Conservation (phyloP, 805 yeast species). For the Saccharomyces jurei region DNA sequence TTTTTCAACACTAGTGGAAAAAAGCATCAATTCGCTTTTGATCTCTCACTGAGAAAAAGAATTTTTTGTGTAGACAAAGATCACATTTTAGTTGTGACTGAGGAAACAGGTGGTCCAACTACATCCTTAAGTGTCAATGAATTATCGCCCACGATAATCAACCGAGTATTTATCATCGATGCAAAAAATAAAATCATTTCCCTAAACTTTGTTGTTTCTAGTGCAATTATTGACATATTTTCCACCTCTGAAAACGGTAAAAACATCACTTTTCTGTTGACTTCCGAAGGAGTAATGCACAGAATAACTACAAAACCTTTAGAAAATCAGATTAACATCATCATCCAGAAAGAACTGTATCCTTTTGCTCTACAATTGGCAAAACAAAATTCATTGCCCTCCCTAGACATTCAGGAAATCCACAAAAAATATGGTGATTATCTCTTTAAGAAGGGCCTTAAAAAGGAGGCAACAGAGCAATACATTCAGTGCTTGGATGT, state of each 20-base stretch:
- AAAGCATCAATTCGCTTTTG: conserved; percentile 47
- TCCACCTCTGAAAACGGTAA: conserved; percentile 31
- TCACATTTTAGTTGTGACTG: conserved; percentile 53
- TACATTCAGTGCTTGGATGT: conserved; percentile 51
- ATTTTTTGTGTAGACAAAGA: conserved; percentile 40
- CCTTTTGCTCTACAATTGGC: conserved; percentile 70
- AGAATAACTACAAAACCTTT: conserved; percentile 58
- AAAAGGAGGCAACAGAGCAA: conserved; percentile 63
- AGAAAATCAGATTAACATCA: conserved; percentile 58
- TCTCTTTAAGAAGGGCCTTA: conserved; percentile 57
- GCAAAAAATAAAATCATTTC: conserved; percentile 60
- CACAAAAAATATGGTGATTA: conserved; percentile 62
- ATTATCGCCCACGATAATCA: conserved; percentile 31
- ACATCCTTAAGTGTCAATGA: conserved; percentile 28
- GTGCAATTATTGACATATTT: conserved; percentile 52
- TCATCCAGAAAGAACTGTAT: conserved; percentile 62
- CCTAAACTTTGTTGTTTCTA: conserved; percentile 59
- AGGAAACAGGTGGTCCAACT: conserved; percentile 33
- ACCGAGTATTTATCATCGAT: conserved; percentile 62
- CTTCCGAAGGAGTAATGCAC: conserved; percentile 70
- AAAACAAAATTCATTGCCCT: conserved; percentile 25
- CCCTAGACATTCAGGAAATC: conserved; percentile 28
- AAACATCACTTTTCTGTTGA: conserved; percentile 49
- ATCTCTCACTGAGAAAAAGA: conserved; percentile 44
- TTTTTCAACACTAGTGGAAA: conserved; percentile 52